Evolutionary conservation across 179 eudicot genomes (phyloP), one percentile per base, ranked within the genome.

Genomic region (Nepenthes alata): DNA sequence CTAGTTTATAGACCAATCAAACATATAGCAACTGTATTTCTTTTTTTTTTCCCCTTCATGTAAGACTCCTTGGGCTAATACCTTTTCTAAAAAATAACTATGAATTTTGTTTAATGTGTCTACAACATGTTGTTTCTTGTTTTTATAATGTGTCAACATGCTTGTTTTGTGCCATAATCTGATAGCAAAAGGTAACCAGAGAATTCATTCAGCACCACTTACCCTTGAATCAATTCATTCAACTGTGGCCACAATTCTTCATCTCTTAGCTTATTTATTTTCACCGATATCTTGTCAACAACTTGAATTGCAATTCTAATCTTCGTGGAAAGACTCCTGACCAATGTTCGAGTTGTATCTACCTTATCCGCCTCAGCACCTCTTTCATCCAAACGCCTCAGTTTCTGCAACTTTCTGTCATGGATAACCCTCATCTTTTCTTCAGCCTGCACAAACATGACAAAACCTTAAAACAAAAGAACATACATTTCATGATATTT

Each of bases 211-310:
- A 69, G 45, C 44, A 65, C 7, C 13, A 56, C 95, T 2, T 90
- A 93, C 98, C 98, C 98, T 61, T 76, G 83, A 58, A 93, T 77
- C 60, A 90, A 71, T 61, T 80, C 85, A 55, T 76, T 87, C 62
- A 87, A 63, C 47, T 81, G 91, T 11, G 97, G 98, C 95, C 91
- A 87, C 70, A 93, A 75, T 67, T 93, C 98, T 35, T 90, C 87
- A 65, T 93, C 98, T 72, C 98, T 85, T 68, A 93, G 71, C 68
- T 71, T 78, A 67, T 81, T 87, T 73, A 93, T 90, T 63, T 74
- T 85, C 72, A 72, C 89, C 47, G 98, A 85, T 14, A 83, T 87
- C 72, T 67, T 85, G 74, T 93, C 95, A 61, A 87, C 98, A 14
- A 85, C 77, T 74, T 90, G 96, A 70, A 93, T 87, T 47, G 98